Evolutionary conservation across 2,329 filamentous ascomycete genomes (phyloP), one percentile per base, ranked within the genome.

Genomic region (Aspergillus sp.): DNA sequence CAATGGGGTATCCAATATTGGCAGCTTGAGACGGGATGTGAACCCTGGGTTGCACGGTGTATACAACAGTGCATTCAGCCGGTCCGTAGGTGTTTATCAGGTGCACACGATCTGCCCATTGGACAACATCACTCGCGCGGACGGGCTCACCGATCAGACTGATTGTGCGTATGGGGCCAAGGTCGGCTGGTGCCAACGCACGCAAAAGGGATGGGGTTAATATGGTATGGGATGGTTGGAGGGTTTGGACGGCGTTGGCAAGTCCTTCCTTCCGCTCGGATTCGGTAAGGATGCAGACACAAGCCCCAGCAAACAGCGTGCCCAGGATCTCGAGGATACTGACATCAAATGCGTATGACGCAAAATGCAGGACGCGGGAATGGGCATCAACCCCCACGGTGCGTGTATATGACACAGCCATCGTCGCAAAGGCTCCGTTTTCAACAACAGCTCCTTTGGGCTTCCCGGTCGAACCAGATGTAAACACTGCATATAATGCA

Each of bases 221-320:
- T 11, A 55, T 25, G 4, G 59, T 51, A 11, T 25, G 47, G 37
- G 19, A 52, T 35, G n/a, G n/a, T 41, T 44, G 19, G 33, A 39
- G 39, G n/a, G 4, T 23, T 7, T n/a, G 5, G 35, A 84, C 79
- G 1, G 74, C 75, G 0, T 75, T 60, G 12, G 15, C 35, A 8
- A 37, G 12, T 15, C 35, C 35, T 15, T 37, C 35, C 35, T 12
- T 37, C 19, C 78, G 69, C 55, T 81, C 76, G 2, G 70, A 58
- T 0, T 77, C 68, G 0, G 77, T 75, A 0, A 83, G 82, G 0
- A 86, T 73, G 52, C 83, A 85, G 9, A 68, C 44, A 41, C 61
- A 63, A 8, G 61, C 62, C 4, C 64, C 65, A 11, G 53, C 44
- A 15, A 59, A 51, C 23, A 66, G 52, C 1, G 66, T 66, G 6